Base-by-base conservation (phyloP, 1,284 basidiomycete species). In the Gomphus bonarii region DNA sequence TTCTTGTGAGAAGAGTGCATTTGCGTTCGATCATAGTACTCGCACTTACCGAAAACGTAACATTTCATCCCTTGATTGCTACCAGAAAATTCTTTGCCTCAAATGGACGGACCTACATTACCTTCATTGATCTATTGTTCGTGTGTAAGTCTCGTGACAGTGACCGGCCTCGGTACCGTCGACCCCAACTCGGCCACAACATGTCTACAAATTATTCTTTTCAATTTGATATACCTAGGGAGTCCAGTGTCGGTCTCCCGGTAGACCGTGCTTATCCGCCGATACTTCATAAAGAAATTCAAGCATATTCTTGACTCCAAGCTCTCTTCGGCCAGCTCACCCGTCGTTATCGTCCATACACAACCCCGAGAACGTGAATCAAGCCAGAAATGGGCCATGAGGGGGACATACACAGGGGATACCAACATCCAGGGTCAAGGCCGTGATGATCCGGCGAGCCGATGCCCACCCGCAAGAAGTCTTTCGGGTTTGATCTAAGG, bases 371-470 rank as follows among this genome's bases (percentile, higher is more conserved):
- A 25, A 25, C 25, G 25, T 4, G 25, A 25, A 25, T 25, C 25
- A 25, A 25, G 25, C 3, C 25, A 25, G 25, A 25, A n/a, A 18
- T 44, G 4, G 7, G n/a, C 6, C 48, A 16, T 14, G 7, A 9
- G 30, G 28, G 1, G 3, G 3, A 42, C 58, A 57, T 31, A 59
- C 57, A 47, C 38, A 54, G 22, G 31, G 44, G 6, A 28, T 18
- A 48, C 30, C 30, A 48, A 40, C 40, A 33, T 14, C 64, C 12
- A 70, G 67, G 58, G 59, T 94, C n/a, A 73, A 79, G 43, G 75
- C 85, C 35, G 84, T 90, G 60, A 95, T 95, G 92, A 94, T 95
- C 63, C 81, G 84, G 43, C 75, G 91, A 40, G 73, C 75, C 48
- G 85, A 91, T 57, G 82, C 81, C 52, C 83, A 83, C 0, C 88